Percentiles rank a stretch among this genome's conserved stretches.
These are phyloP conservation scores for Penicillium corylophilum DNA, from an alignment of 2,329 filamentous ascomycete genomes.

Conservation along the genomic window DNA sequence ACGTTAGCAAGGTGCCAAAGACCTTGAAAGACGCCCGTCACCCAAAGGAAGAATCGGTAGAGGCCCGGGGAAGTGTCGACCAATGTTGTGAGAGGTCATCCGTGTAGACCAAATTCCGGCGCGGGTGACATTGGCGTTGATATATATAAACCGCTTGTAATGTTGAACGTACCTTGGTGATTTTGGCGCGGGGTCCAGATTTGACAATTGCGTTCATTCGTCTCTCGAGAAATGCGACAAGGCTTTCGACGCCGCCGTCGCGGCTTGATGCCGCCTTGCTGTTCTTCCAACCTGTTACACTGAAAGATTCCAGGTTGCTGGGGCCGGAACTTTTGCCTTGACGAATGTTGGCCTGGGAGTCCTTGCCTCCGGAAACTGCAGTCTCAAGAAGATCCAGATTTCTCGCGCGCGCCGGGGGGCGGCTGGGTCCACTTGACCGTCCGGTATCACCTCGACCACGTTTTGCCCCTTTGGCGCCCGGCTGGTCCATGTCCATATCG, in stretches of 20 bases:
- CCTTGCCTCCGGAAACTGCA: slow-evolving; percentile 32
- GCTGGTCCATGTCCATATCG: slow-evolving; percentile 59
- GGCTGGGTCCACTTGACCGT: slow-evolving; percentile 22
- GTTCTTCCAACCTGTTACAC: slow-evolving; percentile 61
- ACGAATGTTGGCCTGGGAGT: slow-evolving; percentile 41
- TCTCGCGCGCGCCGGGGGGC: slow-evolving; percentile 29
- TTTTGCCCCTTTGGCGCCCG: slow-evolving; percentile 38
- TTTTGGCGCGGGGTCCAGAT: slow-evolving; percentile 56
- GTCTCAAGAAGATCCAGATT: slow-evolving; percentile 38
- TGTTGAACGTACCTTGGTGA: slow-evolving; percentile 73
- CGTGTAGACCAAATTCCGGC: slow-evolving; percentile 42
- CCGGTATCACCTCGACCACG: slow-evolving; percentile 34
- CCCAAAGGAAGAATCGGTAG: slow-evolving; percentile 36
- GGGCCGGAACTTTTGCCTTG: slow-evolving; percentile 33
- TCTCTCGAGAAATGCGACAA: slow-evolving; percentile 69
- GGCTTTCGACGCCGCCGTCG: slow-evolving; percentile 64
- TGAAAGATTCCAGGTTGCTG: slow-evolving; percentile 35
- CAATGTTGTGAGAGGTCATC: slow-evolving; percentile 46
- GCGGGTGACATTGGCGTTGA: slow-evolving; percentile 34
- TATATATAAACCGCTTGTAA: slow-evolving; percentile 43
- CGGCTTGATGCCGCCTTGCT: slow-evolving; percentile 67
- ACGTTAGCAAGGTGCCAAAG: slow-evolving; percentile 64
- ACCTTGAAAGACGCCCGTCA: slow-evolving; percentile 43
- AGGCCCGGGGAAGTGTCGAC: slow-evolving; percentile 33
- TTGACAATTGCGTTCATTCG: slow-evolving; percentile 59